Percentiles rank a stretch among this genome's conserved stretches.
These are phyloP conservation scores for Straminergon stramineum DNA, from an alignment of 225 moss, liverwort and hornwort species.

Conservation along the genomic window DNA sequence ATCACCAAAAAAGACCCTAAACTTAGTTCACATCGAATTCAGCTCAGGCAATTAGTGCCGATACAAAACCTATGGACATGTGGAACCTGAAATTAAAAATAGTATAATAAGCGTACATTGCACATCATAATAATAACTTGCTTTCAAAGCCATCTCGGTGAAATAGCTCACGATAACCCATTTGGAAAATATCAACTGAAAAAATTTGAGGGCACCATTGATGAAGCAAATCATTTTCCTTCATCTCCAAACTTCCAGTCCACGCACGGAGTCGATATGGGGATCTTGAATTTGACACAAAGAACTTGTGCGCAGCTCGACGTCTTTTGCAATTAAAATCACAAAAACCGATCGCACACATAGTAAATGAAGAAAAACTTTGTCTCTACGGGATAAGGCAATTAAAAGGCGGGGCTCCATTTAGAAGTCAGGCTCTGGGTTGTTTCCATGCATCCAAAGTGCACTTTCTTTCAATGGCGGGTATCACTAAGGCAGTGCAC, in stretches of 20 bases:
- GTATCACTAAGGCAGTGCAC: constrained; percentile 3
- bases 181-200: background rate
- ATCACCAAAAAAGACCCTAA: background rate
- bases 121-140: background rate
- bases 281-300: background rate
- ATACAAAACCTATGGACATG: background rate
- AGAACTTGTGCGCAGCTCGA: background rate
- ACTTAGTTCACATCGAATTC: background rate
- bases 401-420: background rate
- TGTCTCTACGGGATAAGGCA: background rate
- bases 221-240: background rate
- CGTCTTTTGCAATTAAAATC: constrained; percentile 2
- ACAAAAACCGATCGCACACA: constrained; percentile 15
- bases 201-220: background rate
- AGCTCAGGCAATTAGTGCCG: background rate
- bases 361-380: constrained; percentile 3
- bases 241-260: background rate
- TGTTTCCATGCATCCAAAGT: constrained; percentile 10
- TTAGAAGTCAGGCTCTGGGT: background rate
- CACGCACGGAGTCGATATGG: background rate
- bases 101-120: background rate
- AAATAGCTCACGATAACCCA: background rate
- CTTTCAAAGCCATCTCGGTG: background rate
- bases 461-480: background rate
- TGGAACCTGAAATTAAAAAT: background rate